A percentile compares a stretch with the other conserved stretches of the same genome.
Evolutionary conservation across 2,329 filamentous ascomycete genomes (phyloP).

Genomic region (Hymenoscyphus fraxineus): DNA sequence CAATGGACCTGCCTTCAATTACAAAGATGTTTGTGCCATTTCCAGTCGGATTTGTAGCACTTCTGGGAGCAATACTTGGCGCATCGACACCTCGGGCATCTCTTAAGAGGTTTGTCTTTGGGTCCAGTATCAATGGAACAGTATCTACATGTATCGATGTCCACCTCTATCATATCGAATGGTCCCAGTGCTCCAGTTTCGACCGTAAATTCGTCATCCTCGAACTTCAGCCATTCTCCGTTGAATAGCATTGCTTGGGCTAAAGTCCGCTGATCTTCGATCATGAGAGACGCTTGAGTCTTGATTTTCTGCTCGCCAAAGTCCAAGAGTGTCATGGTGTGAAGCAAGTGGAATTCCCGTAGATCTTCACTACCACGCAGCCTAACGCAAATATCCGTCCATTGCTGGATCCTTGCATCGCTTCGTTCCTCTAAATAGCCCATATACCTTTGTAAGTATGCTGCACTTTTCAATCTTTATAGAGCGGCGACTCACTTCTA

Average conservation of each 20-base stretch:
- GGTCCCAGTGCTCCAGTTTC: neutral
- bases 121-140: neutral
- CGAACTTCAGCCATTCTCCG: neutral
- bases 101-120: neutral
- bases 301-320: too few species aligned
- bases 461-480: neutral
- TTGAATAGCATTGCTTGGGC: neutral
- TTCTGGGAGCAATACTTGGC: neutral
- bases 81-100: neutral
- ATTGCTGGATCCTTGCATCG: neutral
- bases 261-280: neutral
- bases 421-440: neutral
- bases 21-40: neutral
- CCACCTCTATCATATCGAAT: neutral
- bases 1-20: neutral
- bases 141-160: neutral
- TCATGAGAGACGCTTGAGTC: too few species aligned
- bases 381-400: neutral
- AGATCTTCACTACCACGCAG: neutral
- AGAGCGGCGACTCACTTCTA: neutral
- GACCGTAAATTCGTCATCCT: neutral
- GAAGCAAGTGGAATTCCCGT: neutral
- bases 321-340: neutral
- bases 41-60: neutral
- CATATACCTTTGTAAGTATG: neutral